Conservation (phyloP, 371 early-diverging fungal species). For the Zychaea mexicana region DNA sequence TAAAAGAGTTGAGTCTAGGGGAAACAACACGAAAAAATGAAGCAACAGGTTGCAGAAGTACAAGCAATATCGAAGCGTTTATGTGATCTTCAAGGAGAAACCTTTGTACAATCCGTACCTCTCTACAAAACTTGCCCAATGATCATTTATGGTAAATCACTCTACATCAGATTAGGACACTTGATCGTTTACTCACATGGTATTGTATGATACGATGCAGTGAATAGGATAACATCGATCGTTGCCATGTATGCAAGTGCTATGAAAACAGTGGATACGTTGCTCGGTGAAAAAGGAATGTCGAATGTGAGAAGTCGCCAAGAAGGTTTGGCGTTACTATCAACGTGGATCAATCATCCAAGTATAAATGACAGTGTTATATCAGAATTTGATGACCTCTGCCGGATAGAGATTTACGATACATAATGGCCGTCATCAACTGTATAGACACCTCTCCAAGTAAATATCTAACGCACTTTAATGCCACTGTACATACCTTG, state of each 20-base stretch:
- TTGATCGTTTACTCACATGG: not conserved
- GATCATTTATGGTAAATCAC: constrained; percentile 27
- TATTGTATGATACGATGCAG: too few relatives aligned
- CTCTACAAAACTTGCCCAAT: constrained; percentile 42
- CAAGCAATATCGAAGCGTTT: constrained; percentile 18
- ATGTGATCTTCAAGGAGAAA: constrained; percentile 15
- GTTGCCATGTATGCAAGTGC: constrained; percentile 37
- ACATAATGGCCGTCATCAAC: too few relatives aligned
- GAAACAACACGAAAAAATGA: constrained; percentile 43
- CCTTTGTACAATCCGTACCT: constrained; percentile 16
- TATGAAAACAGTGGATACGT: constrained; percentile 22
- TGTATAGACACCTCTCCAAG: too few relatives aligned
- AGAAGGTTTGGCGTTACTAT: constrained; percentile 38
- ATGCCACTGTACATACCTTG: not conserved
- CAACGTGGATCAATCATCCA: constrained; percentile 47
- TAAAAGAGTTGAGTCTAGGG: constrained; percentile 15
- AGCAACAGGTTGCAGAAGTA: constrained; percentile 22
- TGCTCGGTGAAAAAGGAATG: constrained; percentile 25
- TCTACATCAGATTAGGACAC: not conserved
- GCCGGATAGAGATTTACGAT: constrained; percentile 16
- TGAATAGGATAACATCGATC: constrained; percentile 18
- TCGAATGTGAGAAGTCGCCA: constrained; percentile 25
- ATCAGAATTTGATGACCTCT: constrained; percentile 38
- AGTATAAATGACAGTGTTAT: constrained; percentile 23
- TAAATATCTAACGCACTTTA: not conserved